These are phyloP conservation scores for Fagopyrum esculentum DNA, from an alignment of 148 eudicot species.

Conservation along the genomic window DNA sequence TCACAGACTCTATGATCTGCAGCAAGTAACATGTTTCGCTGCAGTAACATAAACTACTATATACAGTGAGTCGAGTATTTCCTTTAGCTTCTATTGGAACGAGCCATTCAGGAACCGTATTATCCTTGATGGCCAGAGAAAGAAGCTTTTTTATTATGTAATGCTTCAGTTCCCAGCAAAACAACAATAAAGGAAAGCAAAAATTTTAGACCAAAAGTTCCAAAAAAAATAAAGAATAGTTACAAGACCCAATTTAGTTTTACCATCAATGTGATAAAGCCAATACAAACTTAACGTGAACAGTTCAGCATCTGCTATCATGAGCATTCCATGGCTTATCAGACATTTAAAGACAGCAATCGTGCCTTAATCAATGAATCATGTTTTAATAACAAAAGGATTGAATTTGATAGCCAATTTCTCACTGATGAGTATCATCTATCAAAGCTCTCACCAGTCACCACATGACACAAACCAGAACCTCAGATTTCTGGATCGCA, in stretches of 20 bases:
- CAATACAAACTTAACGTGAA: neutral
- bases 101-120: slow-evolving; percentile 21
- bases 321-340: too few species aligned
- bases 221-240: neutral
- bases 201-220: neutral
- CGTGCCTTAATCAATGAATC: too few species aligned
- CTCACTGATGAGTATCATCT: too few species aligned
- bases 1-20: slow-evolving; percentile 18
- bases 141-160: slow-evolving; percentile 20
- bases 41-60: slow-evolving; percentile 14
- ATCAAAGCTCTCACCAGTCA: too few species aligned
- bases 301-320: too few species aligned
- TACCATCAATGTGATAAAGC: neutral
- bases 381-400: too few species aligned
- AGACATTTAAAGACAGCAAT: too few species aligned
- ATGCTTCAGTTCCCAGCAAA: slow-evolving; percentile 15
- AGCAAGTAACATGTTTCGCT: slow-evolving; percentile 9
- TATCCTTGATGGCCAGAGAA: slow-evolving; percentile 29
- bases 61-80: slow-evolving; percentile 9
- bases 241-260: neutral
- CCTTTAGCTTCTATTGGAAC: slow-evolving; percentile 34
- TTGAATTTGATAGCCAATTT: too few species aligned
- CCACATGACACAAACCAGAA: too few species aligned
- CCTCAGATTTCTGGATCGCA: too few species aligned
- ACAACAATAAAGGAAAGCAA: neutral